These are phyloP conservation scores for Phytophthora melonis DNA, from an alignment of 352 stramenopile species.

Conservation along the genomic window DNA sequence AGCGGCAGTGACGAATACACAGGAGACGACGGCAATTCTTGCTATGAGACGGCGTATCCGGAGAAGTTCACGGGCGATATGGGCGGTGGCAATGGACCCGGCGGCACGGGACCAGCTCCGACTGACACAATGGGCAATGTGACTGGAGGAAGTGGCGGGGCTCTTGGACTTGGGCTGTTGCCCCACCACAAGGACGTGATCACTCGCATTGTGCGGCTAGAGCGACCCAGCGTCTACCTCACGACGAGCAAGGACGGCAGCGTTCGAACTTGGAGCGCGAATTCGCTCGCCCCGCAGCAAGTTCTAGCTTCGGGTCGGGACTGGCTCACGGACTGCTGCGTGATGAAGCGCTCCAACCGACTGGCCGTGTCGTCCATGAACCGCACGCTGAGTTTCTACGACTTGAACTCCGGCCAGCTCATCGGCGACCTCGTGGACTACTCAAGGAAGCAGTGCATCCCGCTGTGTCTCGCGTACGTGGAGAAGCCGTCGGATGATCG, in stretches of 20 bases:
- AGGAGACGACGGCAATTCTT: conserved; percentile 69
- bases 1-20: conserved; percentile 71
- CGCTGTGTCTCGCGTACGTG: conserved; percentile 83
- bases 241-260: conserved; percentile 82
- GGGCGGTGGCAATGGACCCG: conserved; percentile 10
- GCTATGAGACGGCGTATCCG: conserved; percentile 70
- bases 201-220: conserved; percentile 70
- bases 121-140: conserved; percentile 40
- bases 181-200: conserved; percentile 81
- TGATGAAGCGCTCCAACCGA: conserved; percentile 85
- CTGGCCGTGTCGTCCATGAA: conserved; percentile 86
- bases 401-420: conserved; percentile 69
- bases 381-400: conserved; percentile 78
- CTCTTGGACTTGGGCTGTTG: conserved; percentile 32
- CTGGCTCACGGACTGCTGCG: conserved; percentile 82
- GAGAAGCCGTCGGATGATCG: conserved; percentile 77
- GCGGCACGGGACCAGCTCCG: conserved; percentile 14
- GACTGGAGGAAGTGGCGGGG: conserved; percentile 26
- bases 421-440: conserved; percentile 84
- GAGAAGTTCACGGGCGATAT: conserved; percentile 54
- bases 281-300: conserved; percentile 71
- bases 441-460: conserved; percentile 80
- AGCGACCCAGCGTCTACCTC: conserved; percentile 77
- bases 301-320: conserved; percentile 72
- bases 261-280: conserved; percentile 77